Evolutionary conservation across 768 basidiomycete species (phyloP).

Genomic region (Boletellus emodensis): DNA sequence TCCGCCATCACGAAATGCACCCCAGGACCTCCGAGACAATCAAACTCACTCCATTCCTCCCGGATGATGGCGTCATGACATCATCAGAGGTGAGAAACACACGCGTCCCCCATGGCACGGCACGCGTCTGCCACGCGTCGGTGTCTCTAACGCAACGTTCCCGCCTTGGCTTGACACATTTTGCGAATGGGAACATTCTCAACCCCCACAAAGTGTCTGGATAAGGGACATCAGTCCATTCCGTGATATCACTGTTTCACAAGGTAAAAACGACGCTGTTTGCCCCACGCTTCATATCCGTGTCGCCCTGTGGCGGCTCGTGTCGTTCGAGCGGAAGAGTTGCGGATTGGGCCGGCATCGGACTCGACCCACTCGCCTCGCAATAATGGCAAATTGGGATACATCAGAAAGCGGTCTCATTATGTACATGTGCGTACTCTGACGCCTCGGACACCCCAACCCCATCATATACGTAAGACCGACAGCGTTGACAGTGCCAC

Average conservation of each 20-base stretch:
- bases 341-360: neutral
- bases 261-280: slow-evolving; percentile 1
- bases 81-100: slow-evolving; percentile 12
- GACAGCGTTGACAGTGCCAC: neutral
- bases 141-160: slow-evolving; percentile 7
- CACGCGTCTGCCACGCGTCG: slow-evolving; percentile 26
- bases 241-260: slow-evolving; percentile 4
- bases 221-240: slow-evolving; percentile 1
- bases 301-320: neutral
- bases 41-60: slow-evolving; percentile 1
- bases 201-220: slow-evolving; percentile 2
- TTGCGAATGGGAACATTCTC: neutral
- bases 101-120: slow-evolving; percentile 27
- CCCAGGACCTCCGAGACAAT: slow-evolving; percentile 14
- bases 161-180: neutral
- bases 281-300: slow-evolving; percentile 10
- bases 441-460: slow-evolving; percentile 7
- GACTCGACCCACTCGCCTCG: neutral
- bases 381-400: neutral
- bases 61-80: slow-evolving; percentile 17
- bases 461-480: slow-evolving; percentile 4
- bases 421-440: no score
- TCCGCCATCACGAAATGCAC: slow-evolving; percentile 8
- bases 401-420: no score
- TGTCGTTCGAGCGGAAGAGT: neutral